Evolutionary conservation across 1,284 basidiomycete species (phyloP), one percentile per base, ranked within the genome.

Genomic region (Pulveroboletus sp.): DNA sequence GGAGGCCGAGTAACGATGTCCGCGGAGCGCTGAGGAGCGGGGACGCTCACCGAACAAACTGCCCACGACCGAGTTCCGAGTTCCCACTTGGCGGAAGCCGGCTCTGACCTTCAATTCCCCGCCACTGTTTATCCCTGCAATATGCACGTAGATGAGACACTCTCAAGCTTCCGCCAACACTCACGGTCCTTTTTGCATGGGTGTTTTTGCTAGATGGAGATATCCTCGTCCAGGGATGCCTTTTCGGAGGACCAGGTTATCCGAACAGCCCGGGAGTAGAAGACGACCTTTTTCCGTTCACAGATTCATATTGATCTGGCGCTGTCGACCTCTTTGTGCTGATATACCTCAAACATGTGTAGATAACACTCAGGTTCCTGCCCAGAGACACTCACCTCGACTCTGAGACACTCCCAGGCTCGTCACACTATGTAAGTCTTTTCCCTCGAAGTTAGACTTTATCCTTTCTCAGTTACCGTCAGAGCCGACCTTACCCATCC

Each of bases 391-490:
- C n/a, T 35, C 35, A 40, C 43, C 52, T 36, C 36, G 25, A 39
- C 38, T 68, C 61, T 56, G 66, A 67, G 56, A 55, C 54, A 39
- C 38, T 68, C 61, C 57, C 68, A 67, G 56, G 56, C 54, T 54
- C 28, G 14, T n/a, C 31, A 10, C 35, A 22, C 46, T 54, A 65
- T 60, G 58, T 48, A 62, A 58, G 36, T 50, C 39, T n/a, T n/a
- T n/a, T n/a, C n/a, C n/a, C n/a, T 52, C 25, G 6, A 49, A 33
- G 15, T 36, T 43, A 42, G 31, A 25, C 22, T 38, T 42, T 43
- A 35, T 51, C 35, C 43, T 48, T 38, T 58, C 64, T 40, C 57
- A 49, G n/a, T 44, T 52, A 17, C 29, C 31, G 22, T 44, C 24
- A 20, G 51, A 39, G 28, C 26, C 25, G 49, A 40, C 29, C 9